Conservation (phyloP, 768 basidiomycete genomes). For the Lactarius vividus region DNA sequence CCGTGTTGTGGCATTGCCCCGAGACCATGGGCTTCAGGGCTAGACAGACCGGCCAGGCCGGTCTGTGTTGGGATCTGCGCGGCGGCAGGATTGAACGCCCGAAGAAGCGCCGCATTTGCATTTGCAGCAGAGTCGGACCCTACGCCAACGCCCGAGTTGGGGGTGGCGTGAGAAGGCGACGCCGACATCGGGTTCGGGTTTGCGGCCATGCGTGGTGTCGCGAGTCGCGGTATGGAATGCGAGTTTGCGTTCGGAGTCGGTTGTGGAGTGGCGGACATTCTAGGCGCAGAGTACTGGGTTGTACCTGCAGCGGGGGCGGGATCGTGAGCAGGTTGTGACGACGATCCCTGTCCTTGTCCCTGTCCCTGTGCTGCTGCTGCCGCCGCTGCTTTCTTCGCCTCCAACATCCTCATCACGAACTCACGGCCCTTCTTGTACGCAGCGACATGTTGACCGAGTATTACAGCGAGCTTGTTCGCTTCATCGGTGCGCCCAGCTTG, state of each 20-base stretch:
- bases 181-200: constrained; percentile 8
- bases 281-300: constrained; percentile 12
- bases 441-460: background rate
- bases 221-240: constrained; percentile 13
- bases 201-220: constrained; percentile 7
- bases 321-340: constrained; percentile 11
- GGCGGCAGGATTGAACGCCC: constrained; percentile 7
- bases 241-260: constrained; percentile 8
- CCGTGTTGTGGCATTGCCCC: constrained; percentile 2
- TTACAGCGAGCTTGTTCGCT: background rate
- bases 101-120: constrained; percentile 12
- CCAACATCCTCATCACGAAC: background rate
- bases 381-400: constrained; percentile 5
- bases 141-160: background rate
- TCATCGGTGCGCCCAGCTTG: constrained; percentile 17
- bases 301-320: background rate
- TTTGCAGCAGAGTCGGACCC: constrained; percentile 1
- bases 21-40: constrained; percentile 3
- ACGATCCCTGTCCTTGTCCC: constrained; percentile 11
- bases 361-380: constrained; percentile 6
- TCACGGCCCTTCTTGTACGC: constrained; percentile 7
- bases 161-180: background rate
- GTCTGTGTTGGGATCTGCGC: constrained; percentile 14
- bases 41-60: background rate
- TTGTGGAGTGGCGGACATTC: constrained; percentile 12